phyloP scores from a whole-genome alignment of 202 grass and related monocot genomes.

The Carex arenaria region DNA sequence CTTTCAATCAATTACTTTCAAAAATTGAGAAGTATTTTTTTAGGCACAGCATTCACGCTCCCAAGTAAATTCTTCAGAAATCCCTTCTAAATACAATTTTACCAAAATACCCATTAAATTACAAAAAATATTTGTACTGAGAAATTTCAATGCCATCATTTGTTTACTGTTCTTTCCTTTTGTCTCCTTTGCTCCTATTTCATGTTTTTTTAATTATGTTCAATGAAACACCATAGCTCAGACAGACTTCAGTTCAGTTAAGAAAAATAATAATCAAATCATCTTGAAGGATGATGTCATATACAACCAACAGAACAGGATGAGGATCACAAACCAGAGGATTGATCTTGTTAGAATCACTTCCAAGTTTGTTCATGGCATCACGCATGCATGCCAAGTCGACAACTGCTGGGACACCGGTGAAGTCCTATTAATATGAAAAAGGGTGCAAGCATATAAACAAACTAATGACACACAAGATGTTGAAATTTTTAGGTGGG shows the following conservation, averaged over 20 bases:
- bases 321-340: conserved; percentile 51
- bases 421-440: conserved; percentile 63
- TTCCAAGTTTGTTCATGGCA: conserved; percentile 85
- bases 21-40: not conserved
- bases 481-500: not conserved
- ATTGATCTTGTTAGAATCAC: conserved; percentile 94
- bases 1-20: not conserved
- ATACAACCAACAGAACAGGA: conserved; percentile 15
- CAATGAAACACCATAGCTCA: not conserved
- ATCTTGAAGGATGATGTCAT: conserved; percentile 1
- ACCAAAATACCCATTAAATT: not conserved
- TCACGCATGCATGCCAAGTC: conserved; percentile 99
- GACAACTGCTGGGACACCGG: conserved; percentile 92
- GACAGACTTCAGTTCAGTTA: not conserved
- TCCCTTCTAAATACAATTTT: not conserved
- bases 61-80: not conserved
- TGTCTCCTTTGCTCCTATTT: not conserved
- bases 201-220: not conserved
- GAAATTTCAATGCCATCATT: not conserved
- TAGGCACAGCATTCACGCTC: not conserved
- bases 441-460: conserved; percentile 14
- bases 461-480: not conserved
- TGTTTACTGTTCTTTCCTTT: not conserved
- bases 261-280: not conserved
- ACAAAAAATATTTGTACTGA: not conserved